These are phyloP conservation scores for Candida hispaniensis DNA, from an alignment of 805 yeast species.

Conservation along the genomic window DNA sequence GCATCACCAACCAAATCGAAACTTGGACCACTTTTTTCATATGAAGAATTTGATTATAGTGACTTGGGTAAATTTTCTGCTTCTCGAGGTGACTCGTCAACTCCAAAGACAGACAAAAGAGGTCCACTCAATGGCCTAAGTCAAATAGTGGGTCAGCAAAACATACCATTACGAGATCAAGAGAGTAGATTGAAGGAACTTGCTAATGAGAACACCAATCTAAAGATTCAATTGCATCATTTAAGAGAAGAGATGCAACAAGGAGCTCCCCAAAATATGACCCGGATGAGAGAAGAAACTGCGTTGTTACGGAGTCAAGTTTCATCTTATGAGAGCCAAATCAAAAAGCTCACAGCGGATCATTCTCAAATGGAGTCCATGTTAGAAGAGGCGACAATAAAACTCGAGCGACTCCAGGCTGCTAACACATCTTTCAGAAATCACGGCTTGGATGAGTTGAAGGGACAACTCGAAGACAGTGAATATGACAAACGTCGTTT, in stretches of 20 bases:
- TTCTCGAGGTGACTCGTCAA: too few species aligned
- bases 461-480: conserved; percentile 2
- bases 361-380: conserved; percentile 1
- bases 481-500: too few species aligned
- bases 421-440: conserved; percentile 4
- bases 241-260: conserved; percentile 9
- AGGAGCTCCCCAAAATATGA: conserved; percentile 10
- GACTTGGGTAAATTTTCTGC: too few species aligned
- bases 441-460: conserved; percentile 5
- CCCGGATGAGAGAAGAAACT: conserved; percentile 7
- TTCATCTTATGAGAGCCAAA: not conserved
- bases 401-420: conserved; percentile 2
- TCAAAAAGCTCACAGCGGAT: too few species aligned
- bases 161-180: conserved; percentile 10
- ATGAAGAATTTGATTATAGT: too few species aligned
- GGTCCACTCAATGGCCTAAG: too few species aligned
- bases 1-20: too few species aligned
- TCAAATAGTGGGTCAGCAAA: too few species aligned
- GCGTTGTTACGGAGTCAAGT: conserved; percentile 8
- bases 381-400: conserved; percentile 1
- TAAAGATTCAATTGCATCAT: conserved; percentile 8
- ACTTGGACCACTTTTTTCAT: too few species aligned
- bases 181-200: conserved; percentile 12
- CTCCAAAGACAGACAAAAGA: too few species aligned
- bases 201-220: conserved; percentile 13